These are phyloP conservation scores for Colletotrichum paranaense DNA, from an alignment of 2,329 filamentous ascomycete species.

Conservation along the genomic window DNA sequence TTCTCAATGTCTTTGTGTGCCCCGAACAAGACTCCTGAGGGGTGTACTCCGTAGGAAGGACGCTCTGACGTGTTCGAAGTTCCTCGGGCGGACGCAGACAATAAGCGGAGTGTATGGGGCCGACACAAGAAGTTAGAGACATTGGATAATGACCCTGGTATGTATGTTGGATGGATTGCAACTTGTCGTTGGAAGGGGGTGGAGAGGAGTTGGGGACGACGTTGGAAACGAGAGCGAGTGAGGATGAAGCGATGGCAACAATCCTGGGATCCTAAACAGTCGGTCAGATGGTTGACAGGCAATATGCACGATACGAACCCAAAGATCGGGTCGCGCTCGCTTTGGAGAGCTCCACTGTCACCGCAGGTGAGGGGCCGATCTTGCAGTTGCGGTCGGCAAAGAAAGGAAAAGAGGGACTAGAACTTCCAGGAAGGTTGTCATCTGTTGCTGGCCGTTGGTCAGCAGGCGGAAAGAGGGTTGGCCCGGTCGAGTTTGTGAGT, in stretches of 20 bases:
- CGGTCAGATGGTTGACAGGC: conserved; percentile 10
- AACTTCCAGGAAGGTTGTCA: background rate
- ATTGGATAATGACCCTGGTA: background rate
- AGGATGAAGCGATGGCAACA: background rate
- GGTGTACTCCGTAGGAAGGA: background rate
- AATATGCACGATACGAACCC: conserved; percentile 18
- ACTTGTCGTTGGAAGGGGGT: background rate
- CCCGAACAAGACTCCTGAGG: background rate
- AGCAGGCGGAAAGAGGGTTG: background rate
- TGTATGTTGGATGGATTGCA: background rate
- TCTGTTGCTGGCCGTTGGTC: background rate
- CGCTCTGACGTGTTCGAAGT: conserved; percentile 16
- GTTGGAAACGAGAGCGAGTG: conserved; percentile 1
- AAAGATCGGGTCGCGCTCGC: conserved; percentile 18
- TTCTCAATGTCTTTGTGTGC: conserved; percentile 1
- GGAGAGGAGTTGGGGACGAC: background rate
- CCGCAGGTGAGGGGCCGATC: conserved; percentile 1
- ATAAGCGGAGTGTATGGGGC: background rate
- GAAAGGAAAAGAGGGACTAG: background rate
- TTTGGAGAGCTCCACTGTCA: background rate
- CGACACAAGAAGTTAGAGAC: background rate
- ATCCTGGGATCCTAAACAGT: background rate
- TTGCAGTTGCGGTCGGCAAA: background rate
- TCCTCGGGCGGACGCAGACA: background rate
- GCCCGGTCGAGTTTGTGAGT: background rate